Conservation (phyloP, 1,284 basidiomycete species). For the Phellopilus nigrolimitatus region DNA sequence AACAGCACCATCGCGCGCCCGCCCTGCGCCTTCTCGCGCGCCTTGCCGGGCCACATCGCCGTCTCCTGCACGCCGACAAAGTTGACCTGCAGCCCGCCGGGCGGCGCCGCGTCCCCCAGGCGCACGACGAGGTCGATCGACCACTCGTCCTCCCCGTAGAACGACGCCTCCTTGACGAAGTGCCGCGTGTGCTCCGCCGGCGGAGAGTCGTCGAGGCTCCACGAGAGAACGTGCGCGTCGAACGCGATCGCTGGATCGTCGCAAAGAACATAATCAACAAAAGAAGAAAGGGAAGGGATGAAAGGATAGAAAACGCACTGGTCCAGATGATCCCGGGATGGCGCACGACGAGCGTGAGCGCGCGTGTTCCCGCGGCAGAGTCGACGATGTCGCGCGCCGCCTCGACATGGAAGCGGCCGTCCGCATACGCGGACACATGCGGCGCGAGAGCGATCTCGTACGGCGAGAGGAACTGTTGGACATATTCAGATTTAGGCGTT, state of each 20-base stretch:
- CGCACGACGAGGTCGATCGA: conserved; percentile 66
- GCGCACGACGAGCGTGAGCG: conserved; percentile 64
- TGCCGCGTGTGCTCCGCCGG: conserved; percentile 76
- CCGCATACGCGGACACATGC: conserved; percentile 51
- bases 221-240: conserved; percentile 84
- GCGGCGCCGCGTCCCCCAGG: conserved; percentile 28
- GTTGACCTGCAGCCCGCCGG: conserved; percentile 44
- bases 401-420: conserved; percentile 51
- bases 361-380: conserved; percentile 57
- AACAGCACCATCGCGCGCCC: conserved; percentile 64
- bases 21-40: conserved; percentile 43
- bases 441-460: conserved; percentile 67
- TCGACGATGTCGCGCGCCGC: conserved; percentile 61
- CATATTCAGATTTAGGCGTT: conserved; percentile 1
- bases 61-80: conserved; percentile 72
- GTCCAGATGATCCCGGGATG: conserved; percentile 91
- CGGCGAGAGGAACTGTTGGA: conserved; percentile 66
- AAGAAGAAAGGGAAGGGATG: not conserved
- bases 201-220: conserved; percentile 77
- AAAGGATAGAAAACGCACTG: conserved; percentile 37
- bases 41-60: conserved; percentile 77
- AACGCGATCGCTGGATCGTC: conserved; percentile 72
- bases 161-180: conserved; percentile 87
- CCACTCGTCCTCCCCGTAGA: conserved; percentile 73
- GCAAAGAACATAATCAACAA: conserved; percentile 1